Base-by-base conservation (phyloP, 1,284 basidiomycete species). In the Agroathelia rolfsii region DNA sequence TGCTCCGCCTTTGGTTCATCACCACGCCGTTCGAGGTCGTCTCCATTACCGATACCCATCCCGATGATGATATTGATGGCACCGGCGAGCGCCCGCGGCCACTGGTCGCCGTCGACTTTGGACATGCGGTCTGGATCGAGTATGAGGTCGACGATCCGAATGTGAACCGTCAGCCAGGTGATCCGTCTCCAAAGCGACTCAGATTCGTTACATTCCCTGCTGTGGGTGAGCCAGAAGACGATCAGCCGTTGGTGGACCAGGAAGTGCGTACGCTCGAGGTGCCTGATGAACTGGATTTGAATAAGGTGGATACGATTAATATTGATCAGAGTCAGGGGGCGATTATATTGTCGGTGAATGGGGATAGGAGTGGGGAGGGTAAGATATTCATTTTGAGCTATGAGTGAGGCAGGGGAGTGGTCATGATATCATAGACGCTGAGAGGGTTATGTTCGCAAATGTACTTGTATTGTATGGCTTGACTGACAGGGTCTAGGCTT, bases 41-140 rank as follows among this genome's bases (percentile, higher is more conserved):
- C 10, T 76, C 75, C 40, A 71, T 77, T 6, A 25, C 48, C 14
- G 61, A 61, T 15, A 64, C 64, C 2, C 51, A 49, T 16, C 54
- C 57, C 2, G 52, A 53, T 8, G 53, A 59, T n/a, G 58, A 57
- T 16, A 53, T 53, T 0, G 59, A 55, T 6, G 53, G 53, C 19
- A 38, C 47, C 18, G 39, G 42, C 5, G 69, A 72, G 24, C 62
- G 73, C 2, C 71, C 71, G 13, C 60, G 77, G 4, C 79, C 79
- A 15, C 62, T 82, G 7, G 69, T 82, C 15, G 78, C 78, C 1
- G 77, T 82, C n/a, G 78, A 82, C 51, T 82, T 82, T 52, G 78
- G 78, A 20, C 76, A 79, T 45, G 78, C 78, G 13, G 77, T 76
- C 26, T 81, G 78, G 77, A 64, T 82, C 30, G 78, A 81, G 47